These are phyloP conservation scores for Yamadazyma philogaea DNA, from an alignment of 805 yeast genomes.

Conservation along the genomic window DNA sequence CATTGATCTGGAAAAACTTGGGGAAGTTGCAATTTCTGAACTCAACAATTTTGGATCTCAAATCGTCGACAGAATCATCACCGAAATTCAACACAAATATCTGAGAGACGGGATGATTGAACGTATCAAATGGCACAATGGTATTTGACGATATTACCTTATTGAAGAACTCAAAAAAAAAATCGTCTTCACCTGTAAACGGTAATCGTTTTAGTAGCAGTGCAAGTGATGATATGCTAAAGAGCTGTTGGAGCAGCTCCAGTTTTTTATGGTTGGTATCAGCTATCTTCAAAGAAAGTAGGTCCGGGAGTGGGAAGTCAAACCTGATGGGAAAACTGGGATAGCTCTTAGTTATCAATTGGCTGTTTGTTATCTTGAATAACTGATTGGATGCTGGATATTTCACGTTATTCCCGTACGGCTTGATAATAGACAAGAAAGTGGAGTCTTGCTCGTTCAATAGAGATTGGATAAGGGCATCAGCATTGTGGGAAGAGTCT, in stretches of 20 bases:
- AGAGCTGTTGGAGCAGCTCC: slow-evolving; percentile 25
- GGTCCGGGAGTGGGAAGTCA: slow-evolving; percentile 39
- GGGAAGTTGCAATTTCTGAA: slow-evolving; percentile 54
- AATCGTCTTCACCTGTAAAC: slow-evolving; percentile 20
- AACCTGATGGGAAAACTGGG: slow-evolving; percentile 60
- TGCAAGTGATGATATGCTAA: slow-evolving; percentile 39
- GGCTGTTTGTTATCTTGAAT: slow-evolving; percentile 51
- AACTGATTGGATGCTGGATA: slow-evolving; percentile 39
- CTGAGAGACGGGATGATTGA: slow-evolving; percentile 82
- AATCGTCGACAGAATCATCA: slow-evolving; percentile 49
- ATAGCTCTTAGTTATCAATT: slow-evolving; percentile 45
- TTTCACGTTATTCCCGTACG: slow-evolving; percentile 54
- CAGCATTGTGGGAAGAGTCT: slow-evolving; percentile 46
- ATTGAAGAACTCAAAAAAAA: slow-evolving; percentile 57
- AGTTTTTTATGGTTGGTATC: slow-evolving; percentile 8
- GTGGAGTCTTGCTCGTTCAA: slow-evolving; percentile 37
- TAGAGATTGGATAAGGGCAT: slow-evolving; percentile 37
- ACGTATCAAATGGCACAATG: slow-evolving; percentile 75
- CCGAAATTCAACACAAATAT: slow-evolving; percentile 59
- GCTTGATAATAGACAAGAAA: slow-evolving; percentile 47
- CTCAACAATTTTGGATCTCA: slow-evolving; percentile 54
- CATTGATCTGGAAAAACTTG: slow-evolving; percentile 63
- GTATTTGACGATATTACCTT: slow-evolving; percentile 56
- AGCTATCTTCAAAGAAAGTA: slow-evolving; percentile 29
- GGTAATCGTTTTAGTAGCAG: slow-evolving; percentile 20